A percentile compares a stretch with the other conserved stretches of the same genome.
Evolutionary conservation across 1,139 yeast genomes (phyloP).

Genomic region (Sugiyamaella pinicola): DNA sequence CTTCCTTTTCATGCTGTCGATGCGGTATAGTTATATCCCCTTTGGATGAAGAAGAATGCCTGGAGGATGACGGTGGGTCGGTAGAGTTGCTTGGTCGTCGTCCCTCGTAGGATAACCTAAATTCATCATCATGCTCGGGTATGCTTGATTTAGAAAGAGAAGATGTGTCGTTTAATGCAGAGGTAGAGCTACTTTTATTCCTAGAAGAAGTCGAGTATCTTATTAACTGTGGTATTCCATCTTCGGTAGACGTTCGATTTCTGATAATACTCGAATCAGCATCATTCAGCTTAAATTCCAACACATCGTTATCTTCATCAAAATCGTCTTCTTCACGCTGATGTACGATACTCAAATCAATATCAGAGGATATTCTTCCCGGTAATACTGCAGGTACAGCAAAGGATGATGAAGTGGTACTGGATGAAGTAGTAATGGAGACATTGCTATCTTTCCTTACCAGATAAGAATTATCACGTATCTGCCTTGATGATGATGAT

Average conservation of each 20-base stretch:
- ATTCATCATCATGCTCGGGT: conserved; percentile 1
- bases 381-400: background rate
- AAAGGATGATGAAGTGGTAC: background rate
- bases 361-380: background rate
- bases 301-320: conserved; percentile 35
- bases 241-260: conserved; percentile 22
- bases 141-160: background rate
- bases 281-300: conserved; percentile 37
- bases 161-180: background rate
- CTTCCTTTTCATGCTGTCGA: background rate
- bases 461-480: background rate
- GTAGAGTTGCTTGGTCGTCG: background rate
- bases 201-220: conserved; percentile 22
- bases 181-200: background rate
- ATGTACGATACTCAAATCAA: conserved; percentile 9
- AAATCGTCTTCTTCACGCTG: conserved; percentile 16
- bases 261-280: conserved; percentile 33
- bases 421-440: conserved; percentile 7
- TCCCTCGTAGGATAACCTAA: background rate
- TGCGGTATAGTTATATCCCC: too few relatives aligned
- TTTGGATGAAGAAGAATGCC: background rate
- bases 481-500: background rate
- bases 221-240: conserved; percentile 26
- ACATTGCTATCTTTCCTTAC: conserved; percentile 9
- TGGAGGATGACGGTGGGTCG: background rate